Base-by-base conservation (phyloP, 768 basidiomycete species). In the Kwoniella heveanensis region DNA sequence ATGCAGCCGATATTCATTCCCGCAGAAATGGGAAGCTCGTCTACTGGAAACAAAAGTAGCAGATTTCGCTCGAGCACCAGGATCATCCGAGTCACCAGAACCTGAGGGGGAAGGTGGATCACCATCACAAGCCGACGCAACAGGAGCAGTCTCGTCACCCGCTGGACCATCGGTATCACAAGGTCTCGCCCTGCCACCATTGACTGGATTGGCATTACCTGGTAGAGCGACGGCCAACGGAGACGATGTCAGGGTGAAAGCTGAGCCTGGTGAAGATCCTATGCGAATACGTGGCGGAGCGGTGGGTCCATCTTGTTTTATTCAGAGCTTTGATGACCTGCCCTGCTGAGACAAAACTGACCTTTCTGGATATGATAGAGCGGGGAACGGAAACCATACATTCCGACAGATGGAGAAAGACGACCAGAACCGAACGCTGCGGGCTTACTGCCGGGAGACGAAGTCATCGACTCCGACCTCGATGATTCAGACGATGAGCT, bases 11-110 rank as follows among this genome's bases (percentile, higher is more conserved):
- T 26, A 9, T n/a, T n/a, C n/a, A n/a, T n/a, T n/a, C n/a, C n/a
- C n/a, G n/a, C n/a, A 97, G 91, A 92, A 91, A 89, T 99, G 96
- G 96, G 90, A 98, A 80, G 85, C 84, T 76, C 96, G 96, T 80
- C 88, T 99, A 53, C 85, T 96, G 39, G 88, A 88, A n/a, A 94
- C 92, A 1, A 88, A 90, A 73, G 95, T 96, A 22, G 96, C 96
- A 55, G 92, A 97, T 70, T 98, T 96, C 78, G 90, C 68, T 29
- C 51, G 72, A 91, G 77, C 81, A 73, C 63, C 85, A 83, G 48
- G 85, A 85, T 48, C 83, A 85, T 62, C 81, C 83, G 51, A 86
- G 86, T 68, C 85, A 84, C 7, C 84, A 85, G 12, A 88, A 87
- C 78, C 83, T 85, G 21, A 86, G 85, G 64, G 84, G 86, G 84